phyloP scores from a whole-genome alignment of 2,329 filamentous ascomycete genomes.

The Calonectria pauciramosa region DNA sequence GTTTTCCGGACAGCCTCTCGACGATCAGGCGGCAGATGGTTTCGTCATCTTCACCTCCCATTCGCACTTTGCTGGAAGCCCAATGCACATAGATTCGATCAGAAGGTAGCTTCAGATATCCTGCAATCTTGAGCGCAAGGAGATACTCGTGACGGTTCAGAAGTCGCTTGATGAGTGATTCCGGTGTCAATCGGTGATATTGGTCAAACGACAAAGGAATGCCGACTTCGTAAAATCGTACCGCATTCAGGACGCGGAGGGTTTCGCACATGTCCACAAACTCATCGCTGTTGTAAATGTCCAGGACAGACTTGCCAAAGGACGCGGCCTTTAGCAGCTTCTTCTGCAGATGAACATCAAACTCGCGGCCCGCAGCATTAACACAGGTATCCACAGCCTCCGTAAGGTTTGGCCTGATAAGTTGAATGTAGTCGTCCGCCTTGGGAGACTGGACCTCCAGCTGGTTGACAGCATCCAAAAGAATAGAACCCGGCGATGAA shows the following conservation, averaged over 20 bases:
- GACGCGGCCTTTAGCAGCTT: slow-evolving; percentile 95
- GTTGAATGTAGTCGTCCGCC: slow-evolving; percentile 96
- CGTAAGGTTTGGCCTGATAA: slow-evolving; percentile 88
- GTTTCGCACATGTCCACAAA: slow-evolving; percentile 99
- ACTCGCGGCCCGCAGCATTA: slow-evolving; percentile 93
- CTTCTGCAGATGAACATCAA: slow-evolving; percentile 92
- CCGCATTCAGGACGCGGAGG: slow-evolving; percentile 90
- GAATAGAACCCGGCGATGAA: slow-evolving; percentile 90
- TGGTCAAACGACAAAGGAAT: slow-evolving; percentile 94
- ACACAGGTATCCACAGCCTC: slow-evolving; percentile 96
- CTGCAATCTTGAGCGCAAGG: slow-evolving; percentile 88
- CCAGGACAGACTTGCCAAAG: slow-evolving; percentile 96
- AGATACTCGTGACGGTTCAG: slow-evolving; percentile 93
- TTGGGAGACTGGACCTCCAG: slow-evolving; percentile 95
- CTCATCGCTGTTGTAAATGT: slow-evolving; percentile 97
- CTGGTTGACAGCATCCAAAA: slow-evolving; percentile 92
- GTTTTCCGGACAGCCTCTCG: slow-evolving; percentile 86
- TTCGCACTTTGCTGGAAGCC: slow-evolving; percentile 93
- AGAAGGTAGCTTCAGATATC: slow-evolving; percentile 87
- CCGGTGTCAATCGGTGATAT: slow-evolving; percentile 90
- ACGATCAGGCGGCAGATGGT: slow-evolving; percentile 89
- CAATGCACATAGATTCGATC: slow-evolving; percentile 96
- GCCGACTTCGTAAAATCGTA: slow-evolving; percentile 91
- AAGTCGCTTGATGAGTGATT: slow-evolving; percentile 86
- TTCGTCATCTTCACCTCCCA: slow-evolving; percentile 88